Evolutionary conservation across 1,139 yeast genomes (phyloP).

Genomic region (Pichia sp.): DNA sequence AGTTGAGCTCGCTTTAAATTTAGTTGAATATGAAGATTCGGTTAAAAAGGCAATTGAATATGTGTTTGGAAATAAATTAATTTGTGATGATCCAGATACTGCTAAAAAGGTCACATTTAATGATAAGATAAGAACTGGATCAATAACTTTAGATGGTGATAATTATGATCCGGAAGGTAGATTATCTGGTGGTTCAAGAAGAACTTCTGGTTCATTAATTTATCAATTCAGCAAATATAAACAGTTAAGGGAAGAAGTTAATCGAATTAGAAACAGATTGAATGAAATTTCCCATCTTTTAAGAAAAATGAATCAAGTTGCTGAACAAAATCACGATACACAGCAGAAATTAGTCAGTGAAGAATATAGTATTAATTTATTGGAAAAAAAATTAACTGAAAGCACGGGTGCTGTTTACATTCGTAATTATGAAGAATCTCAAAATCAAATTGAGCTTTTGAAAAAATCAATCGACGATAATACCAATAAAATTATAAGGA

Average conservation of each 20-base stretch:
- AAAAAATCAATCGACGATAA: constrained; percentile 26
- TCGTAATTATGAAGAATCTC: constrained; percentile 43
- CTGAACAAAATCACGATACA: constrained; percentile 48
- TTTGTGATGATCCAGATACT: constrained; percentile 81
- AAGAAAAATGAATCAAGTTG: constrained; percentile 39
- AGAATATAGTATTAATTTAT: constrained; percentile 59
- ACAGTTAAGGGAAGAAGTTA: constrained; percentile 38
- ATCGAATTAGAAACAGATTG: constrained; percentile 37
- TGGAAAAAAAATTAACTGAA: constrained; percentile 53
- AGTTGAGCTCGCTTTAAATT: constrained; percentile 79
- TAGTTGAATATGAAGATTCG: constrained; percentile 68
- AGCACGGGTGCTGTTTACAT: constrained; percentile 50
- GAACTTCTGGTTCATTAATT: constrained; percentile 51
- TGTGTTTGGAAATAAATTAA: constrained; percentile 81
- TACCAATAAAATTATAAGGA: constrained; percentile 21
- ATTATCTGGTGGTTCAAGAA: constrained; percentile 89
- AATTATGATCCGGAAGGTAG: constrained; percentile 95
- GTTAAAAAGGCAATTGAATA: constrained; percentile 82
- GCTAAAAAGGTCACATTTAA: constrained; percentile 87
- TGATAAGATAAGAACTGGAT: constrained; percentile 69
- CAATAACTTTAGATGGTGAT: constrained; percentile 94
- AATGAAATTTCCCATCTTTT: constrained; percentile 38
- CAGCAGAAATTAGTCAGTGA: constrained; percentile 63
- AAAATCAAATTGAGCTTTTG: constrained; percentile 44
- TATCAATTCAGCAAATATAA: constrained; percentile 66